A percentile compares a stretch with the other conserved stretches of the same genome.
These are phyloP conservation scores for Chytriomyces confervae DNA, from an alignment of 192 early-diverging fungal species.

Conservation along the genomic window DNA sequence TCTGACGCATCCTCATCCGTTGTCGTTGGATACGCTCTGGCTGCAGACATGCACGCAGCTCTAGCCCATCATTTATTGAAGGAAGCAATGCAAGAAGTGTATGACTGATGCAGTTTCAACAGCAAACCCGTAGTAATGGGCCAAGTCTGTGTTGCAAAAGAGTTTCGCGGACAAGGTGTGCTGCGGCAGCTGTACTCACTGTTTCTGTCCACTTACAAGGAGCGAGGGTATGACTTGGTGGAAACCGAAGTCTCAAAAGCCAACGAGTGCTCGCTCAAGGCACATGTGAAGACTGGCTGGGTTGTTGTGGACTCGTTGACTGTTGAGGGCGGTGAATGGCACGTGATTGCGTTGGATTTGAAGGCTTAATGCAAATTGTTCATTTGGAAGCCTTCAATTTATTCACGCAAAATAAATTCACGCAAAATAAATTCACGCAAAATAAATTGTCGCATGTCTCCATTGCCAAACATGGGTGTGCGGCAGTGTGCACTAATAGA, in stretches of 20 bases:
- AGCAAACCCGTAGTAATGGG: not conserved
- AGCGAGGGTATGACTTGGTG: not conserved
- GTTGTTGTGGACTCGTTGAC: not conserved
- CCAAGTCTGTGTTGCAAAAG: not conserved
- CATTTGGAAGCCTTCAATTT: too few species aligned
- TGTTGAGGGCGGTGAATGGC: not conserved
- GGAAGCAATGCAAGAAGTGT: not conserved
- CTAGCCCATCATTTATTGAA: not conserved
- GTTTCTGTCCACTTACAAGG: not conserved
- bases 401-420: too few species aligned
- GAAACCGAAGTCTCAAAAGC: not conserved
- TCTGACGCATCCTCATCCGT: not conserved
- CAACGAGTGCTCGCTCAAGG: not conserved
- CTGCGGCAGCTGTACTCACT: not conserved
- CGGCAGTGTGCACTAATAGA: too few species aligned
- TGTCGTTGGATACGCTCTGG: not conserved
- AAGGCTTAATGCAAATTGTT: too few species aligned
- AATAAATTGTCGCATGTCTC: too few species aligned
- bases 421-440: too few species aligned
- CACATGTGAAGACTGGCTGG: not conserved
- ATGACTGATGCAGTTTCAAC: not conserved
- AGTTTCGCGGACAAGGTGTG: not conserved
- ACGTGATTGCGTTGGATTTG: constrained; percentile 1
- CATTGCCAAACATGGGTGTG: too few species aligned
- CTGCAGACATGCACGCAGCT: not conserved